These are phyloP conservation scores for Penicillium cataractarum DNA, from an alignment of 495 filamentous ascomycete species.

Conservation along the genomic window DNA sequence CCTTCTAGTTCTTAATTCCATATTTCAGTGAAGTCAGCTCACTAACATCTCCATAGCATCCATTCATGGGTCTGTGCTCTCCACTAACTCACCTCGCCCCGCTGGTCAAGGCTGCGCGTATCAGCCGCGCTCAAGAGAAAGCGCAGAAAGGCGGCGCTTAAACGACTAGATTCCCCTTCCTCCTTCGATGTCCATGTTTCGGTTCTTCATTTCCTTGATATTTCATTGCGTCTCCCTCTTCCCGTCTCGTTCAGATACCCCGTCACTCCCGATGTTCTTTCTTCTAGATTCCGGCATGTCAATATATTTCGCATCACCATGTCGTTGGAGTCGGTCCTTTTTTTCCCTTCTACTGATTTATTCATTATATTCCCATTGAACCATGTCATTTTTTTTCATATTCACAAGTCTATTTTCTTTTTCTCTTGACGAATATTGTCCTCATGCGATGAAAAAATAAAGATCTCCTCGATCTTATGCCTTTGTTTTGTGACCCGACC, in stretches of 20 bases:
- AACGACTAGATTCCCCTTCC: constrained; percentile 16
- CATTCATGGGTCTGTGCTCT: constrained; percentile 80
- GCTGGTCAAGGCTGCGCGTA: constrained; percentile 82
- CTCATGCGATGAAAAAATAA: constrained; percentile 29
- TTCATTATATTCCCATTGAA: constrained; percentile 10
- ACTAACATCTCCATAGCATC: constrained; percentile 66
- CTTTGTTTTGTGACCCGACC: constrained; percentile 8
- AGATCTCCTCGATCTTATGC: constrained; percentile 21
- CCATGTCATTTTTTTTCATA: constrained; percentile 12
- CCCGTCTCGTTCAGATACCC: constrained; percentile 49
- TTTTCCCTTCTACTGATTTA: constrained; percentile 29
- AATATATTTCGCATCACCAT: constrained; percentile 21
- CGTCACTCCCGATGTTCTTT: constrained; percentile 42
- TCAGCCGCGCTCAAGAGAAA: constrained; percentile 83
- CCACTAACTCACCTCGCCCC: constrained; percentile 76
- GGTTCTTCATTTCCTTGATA: constrained; percentile 10
- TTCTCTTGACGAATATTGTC: constrained; percentile 22
- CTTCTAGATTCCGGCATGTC: constrained; percentile 39
- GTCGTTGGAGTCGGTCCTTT: constrained; percentile 18
- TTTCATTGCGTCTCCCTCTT: constrained; percentile 33
- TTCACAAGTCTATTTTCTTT: neutral
- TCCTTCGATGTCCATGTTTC: constrained; percentile 16
- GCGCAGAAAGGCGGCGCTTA: constrained; percentile 60
- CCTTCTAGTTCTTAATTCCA: constrained; percentile 6
- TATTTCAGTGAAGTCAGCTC: neutral